phyloP scores from a whole-genome alignment of 2,329 filamentous ascomycete species.

The Penicillium italicum region DNA sequence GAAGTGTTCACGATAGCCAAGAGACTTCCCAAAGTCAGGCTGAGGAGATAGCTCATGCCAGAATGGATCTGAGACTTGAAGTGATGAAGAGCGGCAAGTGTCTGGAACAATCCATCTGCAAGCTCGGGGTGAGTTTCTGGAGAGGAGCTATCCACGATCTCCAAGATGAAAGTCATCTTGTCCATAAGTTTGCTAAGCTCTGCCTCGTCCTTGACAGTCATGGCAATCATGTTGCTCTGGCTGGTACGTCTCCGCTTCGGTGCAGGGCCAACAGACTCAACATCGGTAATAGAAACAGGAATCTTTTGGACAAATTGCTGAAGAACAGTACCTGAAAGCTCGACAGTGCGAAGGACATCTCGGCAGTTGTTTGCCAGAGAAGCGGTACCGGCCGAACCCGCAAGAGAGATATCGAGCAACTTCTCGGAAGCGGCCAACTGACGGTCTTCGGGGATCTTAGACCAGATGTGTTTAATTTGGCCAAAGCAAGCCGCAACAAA shows the following conservation, averaged over 20 bases:
- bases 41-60: slow-evolving; percentile 86
- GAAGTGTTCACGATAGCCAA: slow-evolving; percentile 78
- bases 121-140: slow-evolving; percentile 72
- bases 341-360: slow-evolving; percentile 68
- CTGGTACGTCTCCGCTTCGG: slow-evolving; percentile 78
- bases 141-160: slow-evolving; percentile 77
- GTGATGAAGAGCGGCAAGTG: slow-evolving; percentile 81
- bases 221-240: slow-evolving; percentile 63
- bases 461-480: slow-evolving; percentile 69
- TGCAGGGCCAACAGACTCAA: slow-evolving; percentile 67
- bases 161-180: slow-evolving; percentile 80
- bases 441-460: slow-evolving; percentile 40
- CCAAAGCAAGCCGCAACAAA: slow-evolving; percentile 64
- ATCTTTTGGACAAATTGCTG: slow-evolving; percentile 69
- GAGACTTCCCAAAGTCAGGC: slow-evolving; percentile 75
- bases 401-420: slow-evolving; percentile 43
- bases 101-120: slow-evolving; percentile 73
- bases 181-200: slow-evolving; percentile 66
- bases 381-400: slow-evolving; percentile 21
- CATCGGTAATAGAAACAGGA: slow-evolving; percentile 63
- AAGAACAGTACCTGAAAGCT: slow-evolving; percentile 70
- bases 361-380: slow-evolving; percentile 41
- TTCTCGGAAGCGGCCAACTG: slow-evolving; percentile 37
- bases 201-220: slow-evolving; percentile 59
- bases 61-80: slow-evolving; percentile 77